These are phyloP conservation scores for Dunaliella primolecta DNA, from an alignment of 139 green algal species.

Conservation along the genomic window DNA sequence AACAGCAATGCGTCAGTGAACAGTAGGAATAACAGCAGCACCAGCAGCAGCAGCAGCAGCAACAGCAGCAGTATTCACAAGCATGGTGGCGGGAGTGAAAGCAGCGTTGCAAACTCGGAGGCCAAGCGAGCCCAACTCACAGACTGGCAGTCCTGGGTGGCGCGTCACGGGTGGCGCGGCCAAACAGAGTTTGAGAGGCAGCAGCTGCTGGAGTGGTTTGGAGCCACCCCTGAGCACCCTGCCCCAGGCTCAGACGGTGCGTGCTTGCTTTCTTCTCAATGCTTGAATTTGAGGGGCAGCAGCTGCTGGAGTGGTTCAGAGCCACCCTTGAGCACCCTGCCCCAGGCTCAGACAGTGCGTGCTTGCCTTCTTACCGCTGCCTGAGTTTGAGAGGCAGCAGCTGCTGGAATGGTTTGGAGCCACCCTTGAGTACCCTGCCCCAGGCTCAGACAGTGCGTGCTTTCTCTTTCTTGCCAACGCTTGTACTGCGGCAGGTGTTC, in stretches of 20 bases:
- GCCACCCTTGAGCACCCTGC: slow-evolving; percentile 26
- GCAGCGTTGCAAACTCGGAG: not conserved
- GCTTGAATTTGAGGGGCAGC: slow-evolving; percentile 41
- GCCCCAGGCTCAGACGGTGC: slow-evolving; percentile 12
- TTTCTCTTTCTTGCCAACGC: too few species aligned
- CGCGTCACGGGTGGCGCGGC: slow-evolving; percentile 26
- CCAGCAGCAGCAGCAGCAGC: slow-evolving; percentile 4
- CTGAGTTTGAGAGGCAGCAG: slow-evolving; percentile 28
- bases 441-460: too few species aligned
- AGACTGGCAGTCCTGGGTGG: slow-evolving; percentile 42
- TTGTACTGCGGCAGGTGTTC: too few species aligned
- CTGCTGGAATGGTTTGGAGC: slow-evolving; percentile 59
- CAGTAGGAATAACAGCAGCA: slow-evolving; percentile 13
- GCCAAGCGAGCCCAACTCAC: not conserved
- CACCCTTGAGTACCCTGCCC: too few species aligned
- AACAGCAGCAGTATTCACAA: not conserved
- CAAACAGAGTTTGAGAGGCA: slow-evolving; percentile 34
- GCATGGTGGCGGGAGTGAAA: not conserved
- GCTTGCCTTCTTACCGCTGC: too few species aligned
- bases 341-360: slow-evolving; percentile 6
- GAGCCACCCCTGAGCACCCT: slow-evolving; percentile 27
- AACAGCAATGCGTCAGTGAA: not conserved
- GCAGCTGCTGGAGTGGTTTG: slow-evolving; percentile 60
- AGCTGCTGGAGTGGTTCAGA: slow-evolving; percentile 59
- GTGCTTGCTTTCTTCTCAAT: too few species aligned